These are phyloP conservation scores for Talaromyces proteolyticus DNA, from an alignment of 495 filamentous ascomycete genomes.

Conservation along the genomic window DNA sequence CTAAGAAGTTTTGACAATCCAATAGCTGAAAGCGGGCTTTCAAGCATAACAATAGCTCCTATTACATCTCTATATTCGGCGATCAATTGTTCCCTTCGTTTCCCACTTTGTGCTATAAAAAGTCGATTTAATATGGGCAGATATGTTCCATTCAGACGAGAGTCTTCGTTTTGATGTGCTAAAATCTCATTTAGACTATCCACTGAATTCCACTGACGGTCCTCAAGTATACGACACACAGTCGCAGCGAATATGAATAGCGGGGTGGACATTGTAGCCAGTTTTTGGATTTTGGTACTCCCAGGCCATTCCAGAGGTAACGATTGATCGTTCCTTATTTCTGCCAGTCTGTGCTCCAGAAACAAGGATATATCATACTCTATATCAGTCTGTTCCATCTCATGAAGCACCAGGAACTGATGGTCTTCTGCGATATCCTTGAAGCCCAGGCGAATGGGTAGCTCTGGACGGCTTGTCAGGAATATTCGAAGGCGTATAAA, in stretches of 20 bases:
- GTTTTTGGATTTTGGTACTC: neutral
- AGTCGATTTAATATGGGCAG: constrained; percentile 18
- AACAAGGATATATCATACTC: constrained; percentile 15
- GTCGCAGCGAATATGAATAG: constrained; percentile 26
- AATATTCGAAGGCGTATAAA: constrained; percentile 20
- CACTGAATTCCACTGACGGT: constrained; percentile 12
- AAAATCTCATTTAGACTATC: constrained; percentile 12
- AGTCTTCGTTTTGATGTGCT: constrained; percentile 7
- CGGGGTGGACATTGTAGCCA: constrained; percentile 16
- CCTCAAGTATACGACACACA: constrained; percentile 17
- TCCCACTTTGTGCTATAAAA: constrained; percentile 6
- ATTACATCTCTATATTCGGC: constrained; percentile 17
- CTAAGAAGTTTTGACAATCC: constrained; percentile 10
- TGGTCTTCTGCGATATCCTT: constrained; percentile 10
- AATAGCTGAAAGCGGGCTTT: constrained; percentile 13
- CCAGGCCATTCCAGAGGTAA: constrained; percentile 35
- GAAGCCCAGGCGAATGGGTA: constrained; percentile 31
- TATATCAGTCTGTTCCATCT: constrained; percentile 10
- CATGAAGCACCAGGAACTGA: constrained; percentile 16
- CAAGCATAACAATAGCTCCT: constrained; percentile 18
- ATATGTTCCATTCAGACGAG: constrained; percentile 20
- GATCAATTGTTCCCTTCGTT: neutral
- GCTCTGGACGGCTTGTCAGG: constrained; percentile 41
- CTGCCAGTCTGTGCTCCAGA: constrained; percentile 10
- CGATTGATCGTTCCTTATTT: constrained; percentile 13